These are phyloP conservation scores for Coniferiporia sulphurascens DNA, from an alignment of 1,284 basidiomycete genomes.

Conservation along the genomic window DNA sequence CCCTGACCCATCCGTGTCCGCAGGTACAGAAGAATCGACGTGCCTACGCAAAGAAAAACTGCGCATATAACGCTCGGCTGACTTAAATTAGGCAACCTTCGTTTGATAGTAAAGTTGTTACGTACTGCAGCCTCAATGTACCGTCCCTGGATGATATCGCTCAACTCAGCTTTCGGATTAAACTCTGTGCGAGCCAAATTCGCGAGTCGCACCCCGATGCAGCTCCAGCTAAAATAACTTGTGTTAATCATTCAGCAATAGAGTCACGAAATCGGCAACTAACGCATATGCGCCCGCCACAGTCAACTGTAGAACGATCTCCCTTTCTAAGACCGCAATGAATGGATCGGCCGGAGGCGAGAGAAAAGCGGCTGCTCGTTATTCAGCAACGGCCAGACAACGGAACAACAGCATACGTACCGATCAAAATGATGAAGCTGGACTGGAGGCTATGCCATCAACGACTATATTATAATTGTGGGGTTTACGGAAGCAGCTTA, in stretches of 20 bases:
- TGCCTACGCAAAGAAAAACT: conserved; percentile 27
- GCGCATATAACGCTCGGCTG: conserved; percentile 25
- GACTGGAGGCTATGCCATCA: conserved; percentile 35
- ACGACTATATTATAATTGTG: neutral
- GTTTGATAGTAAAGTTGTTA: neutral
- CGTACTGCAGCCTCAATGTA: conserved; percentile 18
- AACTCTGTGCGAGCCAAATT: conserved; percentile 23
- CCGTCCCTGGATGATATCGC: conserved; percentile 14
- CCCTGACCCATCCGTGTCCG: conserved; percentile 28
- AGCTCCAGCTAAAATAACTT: conserved; percentile 19
- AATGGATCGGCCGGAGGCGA: conserved; percentile 69
- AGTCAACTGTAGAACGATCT: conserved; percentile 54
- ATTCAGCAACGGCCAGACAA: neutral
- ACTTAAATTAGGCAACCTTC: neutral
- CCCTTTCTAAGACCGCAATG: conserved; percentile 63
- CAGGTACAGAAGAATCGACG: conserved; percentile 26
- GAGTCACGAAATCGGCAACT: neutral
- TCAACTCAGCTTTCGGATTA: conserved; percentile 16
- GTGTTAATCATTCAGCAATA: no score
- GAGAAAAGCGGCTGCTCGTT: conserved; percentile 49
- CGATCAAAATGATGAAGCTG: conserved; percentile 62
- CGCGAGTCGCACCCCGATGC: conserved; percentile 26
- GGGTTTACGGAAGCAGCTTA: conserved; percentile 23
- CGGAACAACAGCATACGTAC: conserved; percentile 30
- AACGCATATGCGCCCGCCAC: conserved; percentile 12